Conservation (phyloP, 2,329 filamentous ascomycete species). For the Periconia digitata region DNA sequence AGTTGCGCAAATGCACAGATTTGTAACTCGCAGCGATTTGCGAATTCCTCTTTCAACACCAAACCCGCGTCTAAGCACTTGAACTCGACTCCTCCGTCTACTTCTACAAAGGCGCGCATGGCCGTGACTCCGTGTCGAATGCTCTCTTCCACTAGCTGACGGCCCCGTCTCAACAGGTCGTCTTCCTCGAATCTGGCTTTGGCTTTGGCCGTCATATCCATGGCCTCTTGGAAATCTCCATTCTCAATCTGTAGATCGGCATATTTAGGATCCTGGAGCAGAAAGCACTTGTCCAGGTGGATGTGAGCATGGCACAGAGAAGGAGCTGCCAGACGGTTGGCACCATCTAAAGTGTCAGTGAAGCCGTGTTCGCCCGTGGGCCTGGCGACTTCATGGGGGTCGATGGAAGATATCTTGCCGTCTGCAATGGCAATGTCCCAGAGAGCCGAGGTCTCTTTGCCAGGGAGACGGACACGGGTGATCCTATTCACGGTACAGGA, state of each 20-base stretch:
- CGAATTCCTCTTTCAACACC: constrained; percentile 58
- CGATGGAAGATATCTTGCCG: constrained; percentile 36
- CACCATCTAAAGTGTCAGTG: constrained; percentile 44
- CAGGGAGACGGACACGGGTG: constrained; percentile 37
- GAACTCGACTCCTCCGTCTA: constrained; percentile 63
- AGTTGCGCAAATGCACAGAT: constrained; percentile 73
- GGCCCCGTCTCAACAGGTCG: constrained; percentile 66
- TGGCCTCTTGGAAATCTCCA: constrained; percentile 68
- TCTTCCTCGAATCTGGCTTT: constrained; percentile 63
- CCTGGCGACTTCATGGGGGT: constrained; percentile 26
- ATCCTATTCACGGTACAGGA: constrained; percentile 29
- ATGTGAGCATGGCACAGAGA: constrained; percentile 72
- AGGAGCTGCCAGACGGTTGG: constrained; percentile 51
- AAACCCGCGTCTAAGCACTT: constrained; percentile 62
- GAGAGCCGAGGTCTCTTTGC: constrained; percentile 27
- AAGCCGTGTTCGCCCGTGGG: constrained; percentile 1
- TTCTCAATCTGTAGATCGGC: constrained; percentile 60
- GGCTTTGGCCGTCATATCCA: constrained; percentile 59
- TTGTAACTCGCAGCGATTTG: constrained; percentile 60
- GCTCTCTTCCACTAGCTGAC: constrained; percentile 67
- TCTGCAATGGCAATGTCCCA: constrained; percentile 43
- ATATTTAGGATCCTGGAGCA: constrained; percentile 62
- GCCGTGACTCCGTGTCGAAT: constrained; percentile 66
- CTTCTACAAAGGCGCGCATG: constrained; percentile 71
- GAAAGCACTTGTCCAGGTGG: constrained; percentile 69